These are phyloP conservation scores for Neofusicoccum kwambonambiense DNA, from an alignment of 2,329 filamentous ascomycete species.

Conservation along the genomic window DNA sequence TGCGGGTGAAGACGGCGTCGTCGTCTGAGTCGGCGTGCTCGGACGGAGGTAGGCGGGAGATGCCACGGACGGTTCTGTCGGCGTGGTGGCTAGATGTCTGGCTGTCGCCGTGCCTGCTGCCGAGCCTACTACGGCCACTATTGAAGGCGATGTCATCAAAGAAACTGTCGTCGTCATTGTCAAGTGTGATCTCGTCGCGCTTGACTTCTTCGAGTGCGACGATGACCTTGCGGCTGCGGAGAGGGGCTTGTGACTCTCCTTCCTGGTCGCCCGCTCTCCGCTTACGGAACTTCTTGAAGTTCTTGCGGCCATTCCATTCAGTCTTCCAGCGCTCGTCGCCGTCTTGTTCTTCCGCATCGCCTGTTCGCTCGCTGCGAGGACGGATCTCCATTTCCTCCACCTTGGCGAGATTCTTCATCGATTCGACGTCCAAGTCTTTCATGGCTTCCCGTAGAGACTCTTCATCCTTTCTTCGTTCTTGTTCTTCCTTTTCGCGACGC, in stretches of 20 bases:
- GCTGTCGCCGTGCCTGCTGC: constrained; percentile 19
- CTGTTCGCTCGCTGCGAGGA: constrained; percentile 27
- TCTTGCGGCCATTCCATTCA: constrained; percentile 89
- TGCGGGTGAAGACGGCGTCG: constrained; percentile 22
- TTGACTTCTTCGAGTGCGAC: constrained; percentile 72
- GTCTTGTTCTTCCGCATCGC: constrained; percentile 34
- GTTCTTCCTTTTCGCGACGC: constrained; percentile 53
- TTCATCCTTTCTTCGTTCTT: constrained; percentile 60
- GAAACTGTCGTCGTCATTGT: neutral
- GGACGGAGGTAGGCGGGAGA: constrained; percentile 10
- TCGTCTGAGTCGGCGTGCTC: constrained; percentile 33
- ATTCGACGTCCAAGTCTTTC: constrained; percentile 66
- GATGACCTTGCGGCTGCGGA: constrained; percentile 57
- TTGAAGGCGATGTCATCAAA: neutral
- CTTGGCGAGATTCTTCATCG: constrained; percentile 71
- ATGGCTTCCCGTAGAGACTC: constrained; percentile 57
- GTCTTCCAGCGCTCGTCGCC: constrained; percentile 71
- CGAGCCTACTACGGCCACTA: neutral
- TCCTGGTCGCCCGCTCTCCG: constrained; percentile 44
- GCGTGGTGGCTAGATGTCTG: too few species aligned
- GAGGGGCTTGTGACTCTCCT: constrained; percentile 39
- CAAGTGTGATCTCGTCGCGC: constrained; percentile 73
- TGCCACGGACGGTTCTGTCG: neutral
- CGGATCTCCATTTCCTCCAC: constrained; percentile 74
- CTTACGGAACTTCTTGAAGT: constrained; percentile 85